Evolutionary conservation across 352 stramenopile genomes (phyloP).

Genomic region (Phytophthora brassicae): DNA sequence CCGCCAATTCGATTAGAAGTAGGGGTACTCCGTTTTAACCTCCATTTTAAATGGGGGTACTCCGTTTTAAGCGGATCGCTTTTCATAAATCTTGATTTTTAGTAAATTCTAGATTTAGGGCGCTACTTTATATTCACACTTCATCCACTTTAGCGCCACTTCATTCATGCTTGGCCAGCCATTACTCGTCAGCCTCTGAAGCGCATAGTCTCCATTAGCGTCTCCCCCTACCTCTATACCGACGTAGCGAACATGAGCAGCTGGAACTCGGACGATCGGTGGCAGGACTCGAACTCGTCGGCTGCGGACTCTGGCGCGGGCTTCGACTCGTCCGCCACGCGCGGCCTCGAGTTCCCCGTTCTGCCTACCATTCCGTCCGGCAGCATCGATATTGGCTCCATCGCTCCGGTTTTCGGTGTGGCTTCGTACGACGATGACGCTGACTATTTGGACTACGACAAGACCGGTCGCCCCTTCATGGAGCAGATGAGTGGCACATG

Average conservation of each 20-base stretch:
- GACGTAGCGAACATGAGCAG: slow-evolving; percentile 39
- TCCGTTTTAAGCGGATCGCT: too few species aligned
- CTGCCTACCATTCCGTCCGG: slow-evolving; percentile 74
- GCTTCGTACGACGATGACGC: slow-evolving; percentile 76
- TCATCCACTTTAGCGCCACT: too few species aligned
- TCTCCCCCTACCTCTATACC: not conserved
- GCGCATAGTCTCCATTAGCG: not conserved
- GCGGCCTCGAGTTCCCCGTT: slow-evolving; percentile 69
- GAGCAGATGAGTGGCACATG: slow-evolving; percentile 82
- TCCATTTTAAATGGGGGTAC: too few species aligned
- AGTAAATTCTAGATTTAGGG: too few species aligned
- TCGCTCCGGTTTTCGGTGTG: slow-evolving; percentile 87
- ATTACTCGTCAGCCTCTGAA: slow-evolving; percentile 14
- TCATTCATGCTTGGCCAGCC: too few species aligned
- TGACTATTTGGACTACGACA: slow-evolving; percentile 88
- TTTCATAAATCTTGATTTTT: too few species aligned
- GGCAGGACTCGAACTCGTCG: slow-evolving; percentile 60
- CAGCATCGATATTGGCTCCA: slow-evolving; percentile 78
- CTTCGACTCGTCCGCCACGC: slow-evolving; percentile 47
- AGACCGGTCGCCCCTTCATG: slow-evolving; percentile 80
- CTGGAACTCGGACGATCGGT: slow-evolving; percentile 78
- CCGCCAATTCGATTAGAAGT: too few species aligned
- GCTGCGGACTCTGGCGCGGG: slow-evolving; percentile 32
- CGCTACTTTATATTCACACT: too few species aligned
- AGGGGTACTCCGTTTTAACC: too few species aligned